These are phyloP conservation scores for Stereum hirsutum DNA, from an alignment of 1,284 basidiomycete genomes.

Conservation along the genomic window DNA sequence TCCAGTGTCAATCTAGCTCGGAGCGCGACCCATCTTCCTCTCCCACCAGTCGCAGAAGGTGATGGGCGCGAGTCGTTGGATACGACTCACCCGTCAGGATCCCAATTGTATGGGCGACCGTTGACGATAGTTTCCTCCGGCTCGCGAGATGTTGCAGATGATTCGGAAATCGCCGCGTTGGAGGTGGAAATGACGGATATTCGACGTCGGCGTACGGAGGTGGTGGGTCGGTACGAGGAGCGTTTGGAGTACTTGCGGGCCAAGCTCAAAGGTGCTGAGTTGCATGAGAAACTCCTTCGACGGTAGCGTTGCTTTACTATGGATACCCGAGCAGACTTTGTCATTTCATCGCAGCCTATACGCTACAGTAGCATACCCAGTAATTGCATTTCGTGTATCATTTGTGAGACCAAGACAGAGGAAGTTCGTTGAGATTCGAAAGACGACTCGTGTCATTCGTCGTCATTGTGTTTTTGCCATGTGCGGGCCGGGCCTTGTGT, in stretches of 20 bases:
- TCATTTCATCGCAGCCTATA: not conserved
- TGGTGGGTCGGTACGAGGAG: slow-evolving; percentile 53
- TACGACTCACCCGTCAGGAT: slow-evolving; percentile 7
- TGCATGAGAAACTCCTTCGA: slow-evolving; percentile 58
- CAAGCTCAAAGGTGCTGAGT: slow-evolving; percentile 62
- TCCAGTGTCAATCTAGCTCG: slow-evolving; percentile 37
- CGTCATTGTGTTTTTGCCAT: not conserved
- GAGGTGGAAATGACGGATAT: slow-evolving; percentile 56
- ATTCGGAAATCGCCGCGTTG: slow-evolving; percentile 23
- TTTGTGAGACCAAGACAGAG: not conserved
- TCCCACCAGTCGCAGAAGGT: slow-evolving; percentile 40
- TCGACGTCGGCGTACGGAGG: slow-evolving; percentile 49
- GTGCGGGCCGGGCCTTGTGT: not conserved
- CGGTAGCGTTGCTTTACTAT: slow-evolving; percentile 14
- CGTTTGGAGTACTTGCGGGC: slow-evolving; percentile 63
- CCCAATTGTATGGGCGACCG: slow-evolving; percentile 3
- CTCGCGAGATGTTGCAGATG: slow-evolving; percentile 9
- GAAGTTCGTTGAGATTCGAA: no score
- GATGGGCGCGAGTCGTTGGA: slow-evolving; percentile 17
- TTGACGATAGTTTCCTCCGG: not conserved
- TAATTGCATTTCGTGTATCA: not conserved
- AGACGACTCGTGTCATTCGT: not conserved
- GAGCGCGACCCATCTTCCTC: slow-evolving; percentile 37
- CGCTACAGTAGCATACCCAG: not conserved
- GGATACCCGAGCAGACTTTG: not conserved